Evolutionary conservation across 2,329 filamentous ascomycete genomes (phyloP), one percentile per base, ranked within the genome.

Genomic region (Cylindrodendrum hubeiense): DNA sequence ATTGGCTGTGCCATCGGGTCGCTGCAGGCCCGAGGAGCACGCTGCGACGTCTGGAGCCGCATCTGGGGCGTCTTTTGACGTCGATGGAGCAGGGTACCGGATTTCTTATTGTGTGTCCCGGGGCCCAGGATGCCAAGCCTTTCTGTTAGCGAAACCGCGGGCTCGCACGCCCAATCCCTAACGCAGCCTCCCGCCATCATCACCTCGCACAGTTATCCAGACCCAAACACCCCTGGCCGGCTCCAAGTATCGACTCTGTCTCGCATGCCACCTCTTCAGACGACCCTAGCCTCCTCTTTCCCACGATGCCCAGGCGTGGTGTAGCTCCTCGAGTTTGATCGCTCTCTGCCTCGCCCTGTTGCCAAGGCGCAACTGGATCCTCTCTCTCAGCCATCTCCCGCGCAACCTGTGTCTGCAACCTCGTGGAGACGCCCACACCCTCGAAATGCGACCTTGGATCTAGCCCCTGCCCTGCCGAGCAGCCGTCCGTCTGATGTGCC

Each of bases 401-500:
- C 47, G 49, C 13, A 15, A 9, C 10, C 28, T 5, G 46, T 49
- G 17, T 44, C 28, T 50, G 46, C 37, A 62, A 62, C 50, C 52
- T 26, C 41, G 24, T 28, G 30, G 49, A 63, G 50, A 62, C 52
- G 46, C 37, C 41, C 57, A 49, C 52, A 47, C 55, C 63, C 52
- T 70, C 59, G 62, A 66, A 50, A 64, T 55, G 59, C 49, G 53
- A 58, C 53, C 66, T 65, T 71, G 56, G 52, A 52, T 51, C 55
- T 52, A 55, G 58, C 69, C 70, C 73, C 68, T 67, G 65, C 67
- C 46, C 71, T 73, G 69, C 74, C 70, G 65, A 66, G 70, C 68
- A 72, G 61, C 69, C 71, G 68, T 69, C 71, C 74, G 75, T 72
- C 71, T 75, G 79, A 71, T 81, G 72, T 78, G 67, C 67, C 51